These are phyloP conservation scores for Eutypa lata DNA, from an alignment of 2,329 filamentous ascomycete species.

Conservation along the genomic window DNA sequence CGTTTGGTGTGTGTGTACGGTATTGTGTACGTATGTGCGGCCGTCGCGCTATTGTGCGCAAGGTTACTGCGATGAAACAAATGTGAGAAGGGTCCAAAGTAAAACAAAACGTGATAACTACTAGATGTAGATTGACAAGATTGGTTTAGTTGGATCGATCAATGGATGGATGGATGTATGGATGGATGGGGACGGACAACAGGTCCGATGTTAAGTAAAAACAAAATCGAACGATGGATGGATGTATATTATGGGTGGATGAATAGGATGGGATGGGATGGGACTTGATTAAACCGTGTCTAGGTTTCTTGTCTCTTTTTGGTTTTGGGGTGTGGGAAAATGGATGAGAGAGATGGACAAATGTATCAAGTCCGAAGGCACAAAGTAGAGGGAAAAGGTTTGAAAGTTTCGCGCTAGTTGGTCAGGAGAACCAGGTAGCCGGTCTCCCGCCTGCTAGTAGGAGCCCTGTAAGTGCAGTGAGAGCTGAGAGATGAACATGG, in stretches of 20 bases:
- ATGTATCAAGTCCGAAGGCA: background rate
- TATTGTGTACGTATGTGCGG: background rate
- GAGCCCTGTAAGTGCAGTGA: background rate
- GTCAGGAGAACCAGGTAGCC: background rate
- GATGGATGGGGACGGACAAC: background rate
- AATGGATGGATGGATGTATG: background rate
- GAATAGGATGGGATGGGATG: background rate
- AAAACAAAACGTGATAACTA: too few species aligned
- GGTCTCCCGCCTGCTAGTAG: background rate
- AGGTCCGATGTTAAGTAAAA: background rate
- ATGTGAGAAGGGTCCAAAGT: background rate
- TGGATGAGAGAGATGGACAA: slow-evolving; percentile 1
- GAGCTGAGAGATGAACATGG: background rate
- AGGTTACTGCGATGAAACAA: background rate
- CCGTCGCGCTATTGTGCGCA: background rate
- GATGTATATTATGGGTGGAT: background rate
- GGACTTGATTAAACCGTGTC: background rate
- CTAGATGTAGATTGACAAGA: background rate
- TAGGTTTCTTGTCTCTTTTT: background rate
- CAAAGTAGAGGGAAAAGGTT: background rate
- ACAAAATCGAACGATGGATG: background rate
- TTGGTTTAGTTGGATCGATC: background rate
- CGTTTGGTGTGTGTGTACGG: background rate
- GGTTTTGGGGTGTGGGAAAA: background rate
- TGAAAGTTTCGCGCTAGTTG: background rate